Base-by-base conservation (phyloP, 192 early-diverging fungal species). In the Rhizoclosmatium globosum region DNA sequence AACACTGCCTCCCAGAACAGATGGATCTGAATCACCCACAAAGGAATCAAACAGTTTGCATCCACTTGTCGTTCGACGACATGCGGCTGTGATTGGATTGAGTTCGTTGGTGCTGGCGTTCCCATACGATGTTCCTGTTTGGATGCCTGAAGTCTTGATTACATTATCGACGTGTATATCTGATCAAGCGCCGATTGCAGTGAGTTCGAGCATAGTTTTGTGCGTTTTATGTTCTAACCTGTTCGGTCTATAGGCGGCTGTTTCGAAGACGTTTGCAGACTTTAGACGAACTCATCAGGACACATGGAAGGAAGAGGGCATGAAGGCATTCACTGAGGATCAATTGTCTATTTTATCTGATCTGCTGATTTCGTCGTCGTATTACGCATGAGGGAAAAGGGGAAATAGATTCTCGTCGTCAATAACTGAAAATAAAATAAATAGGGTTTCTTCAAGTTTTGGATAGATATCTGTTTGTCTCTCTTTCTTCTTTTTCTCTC, bases 251-350 rank as follows among this genome's bases (percentile, higher is more conserved):
- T 44, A 43, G 88, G 76, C 92, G 4, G 94, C 97, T 2, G 93
- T 97, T 4, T 89, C 92, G 74, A 93, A 92, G 64, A 92, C 92
- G 31, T 97, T 97, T 90, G 91, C 95, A 4, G 96, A 99, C 75
- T 99, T 99, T 79, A 87, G 93, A 76, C 85, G 97, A 64, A 99
- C 97, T 3, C 97, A 99, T 79, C 94, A 94, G 71, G 97, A 99
- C 77, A 94, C 92, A 7, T 99, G 97, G 97, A 94, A 95, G 68
- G 92, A 96, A 69, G 95, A 99, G 73, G 56, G 58, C 6, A 89
- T 89, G 80, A 84, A 85, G 72, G 82, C 83, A 74, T 98, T 99
- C 80, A 89, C 84, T 1, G 88, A 88, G 43, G 90, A 93, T 39
- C 94, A 99, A 81, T 76, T 94, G 47, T 92, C 92, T 45, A 78